Conservation (phyloP, 768 basidiomycete genomes). For the Dioszegia crocea region DNA sequence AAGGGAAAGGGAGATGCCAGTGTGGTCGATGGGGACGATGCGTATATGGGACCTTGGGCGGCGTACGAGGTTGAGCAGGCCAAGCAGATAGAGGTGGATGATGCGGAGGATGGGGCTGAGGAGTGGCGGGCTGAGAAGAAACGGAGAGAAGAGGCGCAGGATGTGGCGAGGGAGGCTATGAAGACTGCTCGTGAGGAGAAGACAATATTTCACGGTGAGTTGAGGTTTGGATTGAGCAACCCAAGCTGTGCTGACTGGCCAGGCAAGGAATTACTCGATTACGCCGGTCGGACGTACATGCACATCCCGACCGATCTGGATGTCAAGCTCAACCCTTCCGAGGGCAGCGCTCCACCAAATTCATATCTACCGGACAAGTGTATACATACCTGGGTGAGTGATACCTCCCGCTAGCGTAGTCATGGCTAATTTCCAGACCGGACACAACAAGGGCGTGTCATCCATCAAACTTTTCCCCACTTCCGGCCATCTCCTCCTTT, state of each 20-base stretch:
- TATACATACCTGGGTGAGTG: slow-evolving; percentile 76
- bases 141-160: slow-evolving; percentile 59
- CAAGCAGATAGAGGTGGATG: slow-evolving; percentile 36
- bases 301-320: slow-evolving; percentile 83
- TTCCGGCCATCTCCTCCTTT: slow-evolving; percentile 86
- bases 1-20: slow-evolving; percentile 69
- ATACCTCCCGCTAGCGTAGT: too few species aligned
- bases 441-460: slow-evolving; percentile 94
- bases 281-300: slow-evolving; percentile 98
- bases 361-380: slow-evolving; percentile 92
- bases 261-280: slow-evolving; percentile 89
- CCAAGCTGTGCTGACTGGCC: neutral
- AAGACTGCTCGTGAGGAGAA: slow-evolving; percentile 85
- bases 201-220: slow-evolving; percentile 79
- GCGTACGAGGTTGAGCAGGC: slow-evolving; percentile 76
- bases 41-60: slow-evolving; percentile 95
- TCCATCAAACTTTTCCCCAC: slow-evolving; percentile 87
- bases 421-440: slow-evolving; percentile 55
- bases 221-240: too few species aligned
- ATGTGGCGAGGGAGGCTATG: slow-evolving; percentile 62
- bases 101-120: slow-evolving; percentile 57
- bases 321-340: slow-evolving; percentile 66
- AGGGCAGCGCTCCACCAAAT: slow-evolving; percentile 71
- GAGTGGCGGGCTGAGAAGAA: slow-evolving; percentile 59
- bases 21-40: slow-evolving; percentile 76